Evolutionary conservation across 306 rosid species (phyloP), one percentile per base, ranked within the genome.

Genomic region (Senna siamea): DNA sequence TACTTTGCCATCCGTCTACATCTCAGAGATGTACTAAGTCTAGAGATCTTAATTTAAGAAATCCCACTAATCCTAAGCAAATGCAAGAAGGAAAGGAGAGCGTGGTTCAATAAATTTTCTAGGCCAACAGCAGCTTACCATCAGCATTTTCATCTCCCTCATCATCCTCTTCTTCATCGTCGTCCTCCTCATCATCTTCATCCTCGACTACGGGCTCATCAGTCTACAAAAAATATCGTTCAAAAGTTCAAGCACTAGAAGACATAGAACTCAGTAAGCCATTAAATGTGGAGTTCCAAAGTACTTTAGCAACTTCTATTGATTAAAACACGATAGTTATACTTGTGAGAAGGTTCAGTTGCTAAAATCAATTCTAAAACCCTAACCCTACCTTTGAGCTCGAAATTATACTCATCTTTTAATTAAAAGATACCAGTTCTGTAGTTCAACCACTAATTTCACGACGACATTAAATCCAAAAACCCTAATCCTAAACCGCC

Each of bases 151-250:
- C 96, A 7, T 89, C 91, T 46, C 83, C 97, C 0, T 91, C 93
- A 0, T 93, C 98, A 0, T 93, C 96, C 0, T 83, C 82, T 0
- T 90, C 98, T 0, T 93, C 96, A 0, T 80, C 87, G 0, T 90
- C 97, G 0, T 93, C 97, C 0, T 88, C 94, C 0, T 87, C 97
- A 0, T 89, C 93, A 0, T 89, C 93, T 0, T 91, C 97, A 9
- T 91, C 97, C 69, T 93, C 97, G 20, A 91, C 85, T 28, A 88
- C 72, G 18, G 96, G 97, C 62, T 89, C 89, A 76, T 93, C 98
- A 17, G 84, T 69, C 98, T 90, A 63, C 81, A 68, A 46, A 38
- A 38, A 23, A 61, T 61, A 66, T 4, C 0, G 69, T 19, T 15
- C 44, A 23, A 4, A 60, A 18, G 38, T 54, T 71, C 32, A 66